Percentiles rank a stretch among this genome's conserved stretches.
Conservation (phyloP, 208 protist species). For the Trichomonas vaginalis region DNA sequence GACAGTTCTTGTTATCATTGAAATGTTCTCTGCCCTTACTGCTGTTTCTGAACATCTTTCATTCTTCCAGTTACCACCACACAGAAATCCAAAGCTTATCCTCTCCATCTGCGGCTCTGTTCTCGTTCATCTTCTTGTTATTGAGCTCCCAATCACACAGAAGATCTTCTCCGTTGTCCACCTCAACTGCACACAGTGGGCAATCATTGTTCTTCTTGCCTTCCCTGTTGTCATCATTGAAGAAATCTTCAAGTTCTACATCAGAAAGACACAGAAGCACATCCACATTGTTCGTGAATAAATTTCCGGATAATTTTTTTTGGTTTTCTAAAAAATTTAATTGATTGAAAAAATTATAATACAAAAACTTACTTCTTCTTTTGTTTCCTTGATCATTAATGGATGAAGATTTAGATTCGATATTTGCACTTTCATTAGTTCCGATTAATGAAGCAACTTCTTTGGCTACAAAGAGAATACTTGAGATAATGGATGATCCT, state of each 20-base stretch:
- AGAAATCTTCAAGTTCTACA: constrained; percentile 60
- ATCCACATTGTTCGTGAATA: not conserved
- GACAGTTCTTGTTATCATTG: constrained; percentile 68
- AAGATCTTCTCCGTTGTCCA: constrained; percentile 59
- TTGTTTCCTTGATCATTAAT: no score
- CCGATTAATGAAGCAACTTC: not conserved
- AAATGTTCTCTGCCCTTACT: constrained; percentile 81
- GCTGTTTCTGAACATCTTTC: constrained; percentile 66
- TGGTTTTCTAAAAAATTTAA: no score
- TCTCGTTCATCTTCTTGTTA: constrained; percentile 61
- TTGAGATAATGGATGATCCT: not conserved
- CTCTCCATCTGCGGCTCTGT: constrained; percentile 58
- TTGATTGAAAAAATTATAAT: no score
- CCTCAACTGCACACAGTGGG: constrained; percentile 63
- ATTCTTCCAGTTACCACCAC: constrained; percentile 32
- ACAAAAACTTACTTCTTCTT: no score
- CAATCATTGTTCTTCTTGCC: constrained; percentile 57
- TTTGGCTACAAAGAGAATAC: not conserved
- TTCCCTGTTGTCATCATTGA: constrained; percentile 73
- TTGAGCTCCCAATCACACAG: constrained; percentile 65
- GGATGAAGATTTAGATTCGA: not conserved
- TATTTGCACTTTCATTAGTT: not conserved
- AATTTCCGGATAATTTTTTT: not conserved
- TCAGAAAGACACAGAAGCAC: constrained; percentile 14
- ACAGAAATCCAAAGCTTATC: constrained; percentile 42